Percentiles rank a stretch among this genome's conserved stretches.
These are phyloP conservation scores for Zychaea mexicana DNA, from an alignment of 371 early-diverging fungal species.

Conservation along the genomic window DNA sequence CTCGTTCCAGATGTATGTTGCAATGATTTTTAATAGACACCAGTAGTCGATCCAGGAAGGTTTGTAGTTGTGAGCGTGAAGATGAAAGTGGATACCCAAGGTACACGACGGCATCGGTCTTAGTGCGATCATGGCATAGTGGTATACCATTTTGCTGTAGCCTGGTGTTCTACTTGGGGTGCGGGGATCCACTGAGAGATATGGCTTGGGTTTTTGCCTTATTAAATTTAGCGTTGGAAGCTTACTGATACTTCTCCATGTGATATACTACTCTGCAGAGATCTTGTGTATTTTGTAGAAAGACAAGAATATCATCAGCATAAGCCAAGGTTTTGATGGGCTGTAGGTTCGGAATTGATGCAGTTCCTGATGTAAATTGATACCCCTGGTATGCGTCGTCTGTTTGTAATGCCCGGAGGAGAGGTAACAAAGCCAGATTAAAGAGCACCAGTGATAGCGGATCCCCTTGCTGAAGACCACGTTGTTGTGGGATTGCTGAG, in stretches of 20 bases:
- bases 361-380: not conserved
- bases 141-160: not conserved
- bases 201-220: slow-evolving; percentile 18
- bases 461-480: slow-evolving; percentile 32
- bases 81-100: slow-evolving; percentile 23
- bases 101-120: slow-evolving; percentile 6
- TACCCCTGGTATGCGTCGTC: not conserved
- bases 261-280: slow-evolving; percentile 5
- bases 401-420: slow-evolving; percentile 14
- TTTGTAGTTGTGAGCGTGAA: slow-evolving; percentile 12
- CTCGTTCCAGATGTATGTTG: slow-evolving; percentile 4
- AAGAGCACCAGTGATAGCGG: slow-evolving; percentile 30
- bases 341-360: not conserved
- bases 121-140: slow-evolving; percentile 16
- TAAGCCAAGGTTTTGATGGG: slow-evolving; percentile 20
- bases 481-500: slow-evolving; percentile 11
- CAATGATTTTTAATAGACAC: slow-evolving; percentile 6
- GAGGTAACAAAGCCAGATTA: slow-evolving; percentile 35
- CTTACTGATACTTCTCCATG: slow-evolving; percentile 6
- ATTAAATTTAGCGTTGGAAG: slow-evolving; percentile 27
- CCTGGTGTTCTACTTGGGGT: not conserved
- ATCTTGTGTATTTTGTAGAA: slow-evolving; percentile 9
- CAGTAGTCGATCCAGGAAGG: slow-evolving; percentile 10
- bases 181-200: slow-evolving; percentile 17
- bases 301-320: slow-evolving; percentile 24